These are phyloP conservation scores for Arachis monticola DNA, from an alignment of 331 rosid genomes.

Conservation along the genomic window DNA sequence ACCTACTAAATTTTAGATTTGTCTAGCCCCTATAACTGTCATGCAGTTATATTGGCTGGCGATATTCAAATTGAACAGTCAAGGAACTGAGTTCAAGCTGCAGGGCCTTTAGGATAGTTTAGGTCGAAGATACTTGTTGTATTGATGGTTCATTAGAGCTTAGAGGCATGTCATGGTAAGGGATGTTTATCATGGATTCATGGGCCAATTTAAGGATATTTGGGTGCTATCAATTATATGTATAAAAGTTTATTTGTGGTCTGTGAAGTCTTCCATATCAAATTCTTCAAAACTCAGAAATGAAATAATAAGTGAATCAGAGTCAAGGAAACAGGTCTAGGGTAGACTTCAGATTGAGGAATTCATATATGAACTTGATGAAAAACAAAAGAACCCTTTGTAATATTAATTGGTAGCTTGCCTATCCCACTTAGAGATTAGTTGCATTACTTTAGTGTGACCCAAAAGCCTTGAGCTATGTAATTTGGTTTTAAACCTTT, in stretches of 20 bases:
- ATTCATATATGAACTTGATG: too few species aligned
- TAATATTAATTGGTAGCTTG: background rate
- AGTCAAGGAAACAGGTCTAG: constrained; percentile 9
- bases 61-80: background rate
- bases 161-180: constrained; percentile 10
- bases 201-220: too few species aligned
- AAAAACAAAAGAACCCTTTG: too few species aligned
- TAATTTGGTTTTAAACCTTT: background rate
- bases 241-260: background rate
- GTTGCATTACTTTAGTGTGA: background rate
- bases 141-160: background rate
- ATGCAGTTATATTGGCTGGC: background rate
- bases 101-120: constrained; percentile 1
- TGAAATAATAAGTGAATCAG: background rate
- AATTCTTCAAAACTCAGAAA: too few species aligned
- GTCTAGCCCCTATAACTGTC: constrained; percentile 22
- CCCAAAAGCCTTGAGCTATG: background rate
- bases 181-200: background rate
- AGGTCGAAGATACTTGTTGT: background rate
- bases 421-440: background rate
- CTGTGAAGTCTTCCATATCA: background rate
- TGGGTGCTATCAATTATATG: too few species aligned
- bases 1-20: constrained; percentile 13
- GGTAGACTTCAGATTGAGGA: background rate
- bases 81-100: background rate